phyloP scores from a whole-genome alignment of 495 filamentous ascomycete genomes.

The Stereocaulon alpinum region DNA sequence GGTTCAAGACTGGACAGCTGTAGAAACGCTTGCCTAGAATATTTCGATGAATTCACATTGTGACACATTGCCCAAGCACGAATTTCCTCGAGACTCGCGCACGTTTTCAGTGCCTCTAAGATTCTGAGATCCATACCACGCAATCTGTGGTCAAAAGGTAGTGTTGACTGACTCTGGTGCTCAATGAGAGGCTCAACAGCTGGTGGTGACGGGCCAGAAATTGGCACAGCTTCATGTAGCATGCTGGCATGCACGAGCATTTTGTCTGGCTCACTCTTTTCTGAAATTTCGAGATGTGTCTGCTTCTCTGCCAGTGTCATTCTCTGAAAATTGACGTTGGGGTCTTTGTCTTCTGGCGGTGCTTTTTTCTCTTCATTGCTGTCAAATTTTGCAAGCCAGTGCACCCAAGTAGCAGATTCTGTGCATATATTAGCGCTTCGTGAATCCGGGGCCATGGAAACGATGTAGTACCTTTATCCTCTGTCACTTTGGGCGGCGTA shows the following conservation, averaged over 20 bases:
- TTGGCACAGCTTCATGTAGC: conserved; percentile 30
- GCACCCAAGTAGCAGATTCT: neutral
- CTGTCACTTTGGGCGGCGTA: neutral
- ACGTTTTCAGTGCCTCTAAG: conserved; percentile 6
- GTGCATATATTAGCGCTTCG: neutral
- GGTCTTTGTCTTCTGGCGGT: neutral
- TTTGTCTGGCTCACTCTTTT: conserved; percentile 32
- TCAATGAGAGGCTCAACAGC: conserved; percentile 16
- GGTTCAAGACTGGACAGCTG: conserved; percentile 24
- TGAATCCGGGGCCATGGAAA: neutral
- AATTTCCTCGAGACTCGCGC: conserved; percentile 8
- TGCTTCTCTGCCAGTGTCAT: conserved; percentile 33
- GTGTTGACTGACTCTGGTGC: neutral
- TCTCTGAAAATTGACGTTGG: conserved; percentile 34
- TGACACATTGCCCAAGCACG: neutral
- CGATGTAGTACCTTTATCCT: neutral
- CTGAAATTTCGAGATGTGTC: conserved; percentile 34
- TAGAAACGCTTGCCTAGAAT: conserved; percentile 34
- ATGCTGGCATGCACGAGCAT: conserved; percentile 36
- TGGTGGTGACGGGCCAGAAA: conserved; percentile 25
- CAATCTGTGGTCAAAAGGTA: too few relatives aligned
- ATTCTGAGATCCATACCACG: neutral
- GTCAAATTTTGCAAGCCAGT: neutral
- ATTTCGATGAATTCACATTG: conserved; percentile 13
- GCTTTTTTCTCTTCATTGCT: neutral